Conservation (phyloP, 495 filamentous ascomycete species). For the Penicillium cataractarum region DNA sequence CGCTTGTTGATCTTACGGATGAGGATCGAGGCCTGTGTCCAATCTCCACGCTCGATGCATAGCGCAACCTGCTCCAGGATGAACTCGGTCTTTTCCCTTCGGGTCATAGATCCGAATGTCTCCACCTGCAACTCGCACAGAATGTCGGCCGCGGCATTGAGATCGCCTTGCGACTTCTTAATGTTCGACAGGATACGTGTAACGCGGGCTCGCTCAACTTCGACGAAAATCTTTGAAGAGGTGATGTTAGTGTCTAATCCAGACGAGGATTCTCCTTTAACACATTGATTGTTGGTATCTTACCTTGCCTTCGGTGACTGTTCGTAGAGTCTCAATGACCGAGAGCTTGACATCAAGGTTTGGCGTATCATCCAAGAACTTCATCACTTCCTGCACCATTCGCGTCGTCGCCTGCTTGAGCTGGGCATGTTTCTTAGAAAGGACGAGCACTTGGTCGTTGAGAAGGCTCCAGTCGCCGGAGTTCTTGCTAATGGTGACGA, state of each 20-base stretch:
- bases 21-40: constrained; percentile 92
- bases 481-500: constrained; percentile 94
- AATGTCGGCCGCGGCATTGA: constrained; percentile 86
- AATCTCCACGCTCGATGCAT: constrained; percentile 94
- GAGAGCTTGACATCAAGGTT: constrained; percentile 84
- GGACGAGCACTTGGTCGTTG: constrained; percentile 91
- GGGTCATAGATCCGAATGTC: constrained; percentile 97
- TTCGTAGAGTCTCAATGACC: constrained; percentile 91
- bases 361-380: constrained; percentile 81
- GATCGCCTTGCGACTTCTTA: constrained; percentile 91
- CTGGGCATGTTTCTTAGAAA: constrained; percentile 99
- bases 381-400: constrained; percentile 98
- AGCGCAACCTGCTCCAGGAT: constrained; percentile 93
- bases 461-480: constrained; percentile 88
- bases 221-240: constrained; percentile 81
- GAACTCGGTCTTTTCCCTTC: constrained; percentile 97
- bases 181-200: constrained; percentile 95
- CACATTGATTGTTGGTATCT: constrained; percentile 11
- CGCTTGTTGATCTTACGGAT: constrained; percentile 95
- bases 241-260: neutral
- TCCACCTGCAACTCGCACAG: constrained; percentile 98
- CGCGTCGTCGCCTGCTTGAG: constrained; percentile 98
- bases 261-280: neutral
- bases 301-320: constrained; percentile 97
- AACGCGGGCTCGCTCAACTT: constrained; percentile 94